Conservation (phyloP, 352 stramenopile species). For the Phytophthora meadii region DNA sequence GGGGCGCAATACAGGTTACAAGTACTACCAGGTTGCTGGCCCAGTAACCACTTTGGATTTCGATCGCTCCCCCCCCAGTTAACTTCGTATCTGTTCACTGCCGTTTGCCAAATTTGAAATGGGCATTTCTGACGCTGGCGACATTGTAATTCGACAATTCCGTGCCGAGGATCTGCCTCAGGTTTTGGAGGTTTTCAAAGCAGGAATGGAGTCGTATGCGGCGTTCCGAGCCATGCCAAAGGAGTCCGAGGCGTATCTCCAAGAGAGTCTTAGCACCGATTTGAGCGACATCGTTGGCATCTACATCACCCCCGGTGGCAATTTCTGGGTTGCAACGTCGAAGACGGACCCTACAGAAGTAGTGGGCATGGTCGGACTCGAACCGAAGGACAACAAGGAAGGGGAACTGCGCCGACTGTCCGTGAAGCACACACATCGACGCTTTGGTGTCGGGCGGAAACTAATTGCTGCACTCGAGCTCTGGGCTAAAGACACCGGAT, state of each 20-base stretch:
- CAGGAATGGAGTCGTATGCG: slow-evolving; percentile 36
- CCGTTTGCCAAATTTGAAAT: background rate
- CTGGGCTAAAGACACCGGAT: slow-evolving; percentile 35
- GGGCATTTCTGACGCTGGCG: background rate
- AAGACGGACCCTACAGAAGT: slow-evolving; percentile 23
- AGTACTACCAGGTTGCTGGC: background rate
- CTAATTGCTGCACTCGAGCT: slow-evolving; percentile 49
- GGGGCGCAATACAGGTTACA: background rate
- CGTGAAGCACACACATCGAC: slow-evolving; percentile 41
- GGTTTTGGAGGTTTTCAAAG: slow-evolving; percentile 38
- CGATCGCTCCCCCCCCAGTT: background rate
- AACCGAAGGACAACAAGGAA: slow-evolving; percentile 32
- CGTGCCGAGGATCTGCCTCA: slow-evolving; percentile 30
- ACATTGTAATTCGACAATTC: slow-evolving; percentile 36
- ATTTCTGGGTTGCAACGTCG: slow-evolving; percentile 55
- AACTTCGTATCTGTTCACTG: background rate
- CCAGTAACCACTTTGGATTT: slow-evolving; percentile 1
- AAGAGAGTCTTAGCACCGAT: slow-evolving; percentile 35
- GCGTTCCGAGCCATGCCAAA: slow-evolving; percentile 18
- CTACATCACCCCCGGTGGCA: slow-evolving; percentile 48
- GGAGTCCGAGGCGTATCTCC: slow-evolving; percentile 28
- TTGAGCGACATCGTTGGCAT: slow-evolving; percentile 43
- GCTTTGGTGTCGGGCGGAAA: slow-evolving; percentile 42
- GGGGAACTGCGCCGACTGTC: slow-evolving; percentile 53
- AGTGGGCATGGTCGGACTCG: slow-evolving; percentile 39